Evolutionary conservation across 1,284 basidiomycete species (phyloP).

Genomic region (Papiliotrema nemorosa): DNA sequence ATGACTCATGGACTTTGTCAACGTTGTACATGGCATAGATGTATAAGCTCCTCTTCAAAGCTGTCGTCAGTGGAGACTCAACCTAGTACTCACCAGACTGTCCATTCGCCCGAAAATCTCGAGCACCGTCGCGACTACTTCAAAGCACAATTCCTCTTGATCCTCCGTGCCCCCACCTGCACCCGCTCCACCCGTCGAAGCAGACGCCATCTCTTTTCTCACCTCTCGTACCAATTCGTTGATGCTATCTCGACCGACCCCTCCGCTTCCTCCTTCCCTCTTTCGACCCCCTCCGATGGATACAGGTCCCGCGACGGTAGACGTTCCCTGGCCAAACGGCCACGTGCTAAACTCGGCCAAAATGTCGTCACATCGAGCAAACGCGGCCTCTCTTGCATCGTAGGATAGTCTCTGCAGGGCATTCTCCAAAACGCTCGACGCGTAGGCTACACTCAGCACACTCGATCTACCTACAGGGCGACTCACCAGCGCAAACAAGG

Average conservation of each 20-base stretch:
- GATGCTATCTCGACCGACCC: slow-evolving; percentile 60
- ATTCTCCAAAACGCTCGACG: slow-evolving; percentile 91
- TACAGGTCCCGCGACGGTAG: slow-evolving; percentile 33
- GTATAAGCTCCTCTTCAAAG: background rate
- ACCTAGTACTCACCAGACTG: slow-evolving; percentile 58
- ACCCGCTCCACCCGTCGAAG: slow-evolving; percentile 56
- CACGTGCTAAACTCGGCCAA: slow-evolving; percentile 82
- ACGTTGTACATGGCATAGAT: background rate
- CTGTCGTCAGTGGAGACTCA: background rate
- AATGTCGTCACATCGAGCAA: slow-evolving; percentile 85
- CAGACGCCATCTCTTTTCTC: slow-evolving; percentile 64
- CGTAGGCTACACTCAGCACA: slow-evolving; percentile 58
- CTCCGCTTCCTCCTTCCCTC: slow-evolving; percentile 43
- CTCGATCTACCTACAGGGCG: background rate
- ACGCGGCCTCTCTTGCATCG: slow-evolving; percentile 85
- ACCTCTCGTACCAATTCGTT: slow-evolving; percentile 75
- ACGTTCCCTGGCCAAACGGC: slow-evolving; percentile 66
- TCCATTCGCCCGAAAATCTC: slow-evolving; percentile 87
- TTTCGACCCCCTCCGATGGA: slow-evolving; percentile 38
- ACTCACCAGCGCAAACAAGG: slow-evolving; percentile 69
- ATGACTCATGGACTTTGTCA: background rate
- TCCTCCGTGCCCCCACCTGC: slow-evolving; percentile 63
- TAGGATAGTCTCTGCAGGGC: slow-evolving; percentile 80
- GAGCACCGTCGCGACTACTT: slow-evolving; percentile 82
- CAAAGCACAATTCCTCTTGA: slow-evolving; percentile 74